A percentile compares a stretch with the other conserved stretches of the same genome.
Evolutionary conservation across 164 flowering plant genomes (phyloP).

Genomic region (Tetracentron sinense): DNA sequence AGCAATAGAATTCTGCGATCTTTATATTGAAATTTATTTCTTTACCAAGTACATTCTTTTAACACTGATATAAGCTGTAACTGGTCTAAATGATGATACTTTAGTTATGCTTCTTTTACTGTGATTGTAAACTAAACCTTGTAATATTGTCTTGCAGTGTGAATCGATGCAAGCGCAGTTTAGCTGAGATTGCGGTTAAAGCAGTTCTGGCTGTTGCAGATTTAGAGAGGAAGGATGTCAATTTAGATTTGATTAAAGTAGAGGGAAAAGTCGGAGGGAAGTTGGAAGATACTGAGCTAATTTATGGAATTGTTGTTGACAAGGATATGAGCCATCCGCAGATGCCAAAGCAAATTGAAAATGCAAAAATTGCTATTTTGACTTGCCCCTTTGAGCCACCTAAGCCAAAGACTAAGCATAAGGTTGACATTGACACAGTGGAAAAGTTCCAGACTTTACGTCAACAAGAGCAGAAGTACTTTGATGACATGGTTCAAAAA

Average conservation of each 20-base stretch:
- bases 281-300: slow-evolving; percentile 94
- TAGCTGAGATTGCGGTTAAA: slow-evolving; percentile 97
- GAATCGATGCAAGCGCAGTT: slow-evolving; percentile 81
- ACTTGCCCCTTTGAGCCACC: too few species aligned
- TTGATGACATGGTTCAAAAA: slow-evolving; percentile 95
- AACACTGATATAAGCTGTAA: too few species aligned
- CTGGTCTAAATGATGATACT: too few species aligned
- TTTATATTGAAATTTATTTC: too few species aligned
- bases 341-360: slow-evolving; percentile 92
- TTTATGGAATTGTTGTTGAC: slow-evolving; percentile 83
- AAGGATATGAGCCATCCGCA: too few species aligned
- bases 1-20: too few species aligned
- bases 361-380: slow-evolving; percentile 93
- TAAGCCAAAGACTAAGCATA: too few species aligned
- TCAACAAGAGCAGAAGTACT: slow-evolving; percentile 83
- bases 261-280: slow-evolving; percentile 99
- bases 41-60: too few species aligned
- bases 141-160: slow-evolving; percentile 51
- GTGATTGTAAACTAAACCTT: slow-evolving; percentile 2
- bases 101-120: slow-evolving; percentile 21
- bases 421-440: too few species aligned
- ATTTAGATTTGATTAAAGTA: slow-evolving; percentile 86
- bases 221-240: slow-evolving; percentile 97
- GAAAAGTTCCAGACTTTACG: slow-evolving; percentile 91
- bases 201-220: slow-evolving; percentile 96